Conservation (phyloP, 352 stramenopile species). For the Pythium rhizo-oryzae region DNA sequence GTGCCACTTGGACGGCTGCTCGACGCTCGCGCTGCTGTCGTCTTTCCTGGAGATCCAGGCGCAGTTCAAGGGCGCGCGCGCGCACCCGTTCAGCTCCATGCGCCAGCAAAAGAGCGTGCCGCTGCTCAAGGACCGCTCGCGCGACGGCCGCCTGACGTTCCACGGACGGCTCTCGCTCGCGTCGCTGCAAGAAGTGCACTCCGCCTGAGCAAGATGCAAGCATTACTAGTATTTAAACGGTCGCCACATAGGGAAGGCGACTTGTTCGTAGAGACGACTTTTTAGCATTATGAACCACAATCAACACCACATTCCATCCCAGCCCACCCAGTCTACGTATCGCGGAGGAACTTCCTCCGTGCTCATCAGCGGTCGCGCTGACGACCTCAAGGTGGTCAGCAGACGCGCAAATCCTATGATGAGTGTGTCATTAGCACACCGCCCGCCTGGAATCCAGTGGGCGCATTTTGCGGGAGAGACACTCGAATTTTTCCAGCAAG, state of each 20-base stretch:
- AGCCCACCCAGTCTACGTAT: too few species aligned
- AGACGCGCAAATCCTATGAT: too few species aligned
- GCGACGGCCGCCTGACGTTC: conserved; percentile 27
- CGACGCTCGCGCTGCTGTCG: conserved; percentile 43
- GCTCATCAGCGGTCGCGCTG: too few species aligned
- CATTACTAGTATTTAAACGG: conserved; percentile 7
- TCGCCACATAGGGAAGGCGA: not conserved
- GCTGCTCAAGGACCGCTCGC: conserved; percentile 32
- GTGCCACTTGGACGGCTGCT: conserved; percentile 50
- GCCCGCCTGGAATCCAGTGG: too few species aligned
- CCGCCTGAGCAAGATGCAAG: not conserved
- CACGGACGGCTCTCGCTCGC: conserved; percentile 42
- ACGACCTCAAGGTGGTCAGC: too few species aligned
- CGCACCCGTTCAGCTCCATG: conserved; percentile 30
- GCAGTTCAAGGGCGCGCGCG: conserved; percentile 17
- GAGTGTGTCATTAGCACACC: too few species aligned
- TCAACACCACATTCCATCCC: not conserved
- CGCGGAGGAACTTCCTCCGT: too few species aligned
- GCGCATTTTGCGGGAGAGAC: too few species aligned
- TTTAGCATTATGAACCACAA: not conserved
- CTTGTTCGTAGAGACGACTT: too few species aligned
- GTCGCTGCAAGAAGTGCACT: conserved; percentile 31
- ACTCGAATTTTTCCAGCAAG: too few species aligned
- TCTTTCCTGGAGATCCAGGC: conserved; percentile 57
- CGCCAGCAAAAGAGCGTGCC: conserved; percentile 37